A percentile compares a stretch with the other conserved stretches of the same genome.
Evolutionary conservation across 2,329 filamentous ascomycete species (phyloP).

Genomic region (Fusarium mundagurra): DNA sequence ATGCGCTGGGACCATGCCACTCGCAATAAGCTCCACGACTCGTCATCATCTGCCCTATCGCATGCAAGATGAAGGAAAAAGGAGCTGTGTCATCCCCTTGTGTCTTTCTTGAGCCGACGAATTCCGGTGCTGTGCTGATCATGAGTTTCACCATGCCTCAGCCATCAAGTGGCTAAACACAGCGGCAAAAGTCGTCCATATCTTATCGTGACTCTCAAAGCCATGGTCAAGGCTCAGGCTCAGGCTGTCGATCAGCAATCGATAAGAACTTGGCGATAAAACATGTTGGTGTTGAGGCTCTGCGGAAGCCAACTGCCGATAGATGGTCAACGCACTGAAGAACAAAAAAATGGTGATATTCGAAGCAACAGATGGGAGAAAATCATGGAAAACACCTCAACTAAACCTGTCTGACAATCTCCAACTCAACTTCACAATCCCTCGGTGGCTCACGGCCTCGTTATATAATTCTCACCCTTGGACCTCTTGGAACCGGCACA

Average conservation of each 20-base stretch:
- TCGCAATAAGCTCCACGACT: conserved; percentile 24
- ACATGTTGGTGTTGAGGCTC: conserved; percentile 31
- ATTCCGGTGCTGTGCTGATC: conserved; percentile 20
- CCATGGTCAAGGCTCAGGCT: conserved; percentile 5
- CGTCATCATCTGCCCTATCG: conserved; percentile 9
- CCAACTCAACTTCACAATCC: neutral
- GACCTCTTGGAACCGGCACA: conserved; percentile 1
- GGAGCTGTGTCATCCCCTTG: neutral
- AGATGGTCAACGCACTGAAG: neutral
- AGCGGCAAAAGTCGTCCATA: neutral
- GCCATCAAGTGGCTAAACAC: neutral
- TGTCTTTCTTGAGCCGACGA: conserved; percentile 19
- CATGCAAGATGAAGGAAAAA: neutral
- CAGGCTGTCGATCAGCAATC: conserved; percentile 11
- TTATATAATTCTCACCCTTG: conserved; percentile 31
- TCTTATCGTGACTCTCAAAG: conserved; percentile 22
- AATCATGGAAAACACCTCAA: conserved; percentile 9
- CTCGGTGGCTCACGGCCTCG: conserved; percentile 16
- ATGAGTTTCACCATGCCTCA: conserved; percentile 11
- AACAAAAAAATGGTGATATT: neutral
- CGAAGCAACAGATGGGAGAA: neutral
- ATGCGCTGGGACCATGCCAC: conserved; percentile 18
- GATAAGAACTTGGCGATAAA: conserved; percentile 16
- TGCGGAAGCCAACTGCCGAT: conserved; percentile 30
- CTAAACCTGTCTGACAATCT: neutral